A percentile compares a stretch with the other conserved stretches of the same genome.
phyloP scores from a whole-genome alignment of 208 protist genomes.

The Tritrichomonas musculus region DNA sequence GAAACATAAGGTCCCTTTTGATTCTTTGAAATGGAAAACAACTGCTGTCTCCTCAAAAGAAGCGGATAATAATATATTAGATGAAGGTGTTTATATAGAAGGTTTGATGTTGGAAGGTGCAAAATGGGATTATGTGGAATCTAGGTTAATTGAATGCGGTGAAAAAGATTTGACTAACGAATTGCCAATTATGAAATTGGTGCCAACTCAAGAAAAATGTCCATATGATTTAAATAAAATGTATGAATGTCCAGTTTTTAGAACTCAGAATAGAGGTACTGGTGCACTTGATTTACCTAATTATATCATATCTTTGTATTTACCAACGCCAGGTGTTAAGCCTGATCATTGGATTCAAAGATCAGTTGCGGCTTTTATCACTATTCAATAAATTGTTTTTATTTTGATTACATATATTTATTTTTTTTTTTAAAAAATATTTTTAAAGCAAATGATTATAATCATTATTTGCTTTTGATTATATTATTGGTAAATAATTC shows the following conservation, averaged over 20 bases:
- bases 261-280: constrained; percentile 29
- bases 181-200: constrained; percentile 95
- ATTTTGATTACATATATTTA: not conserved
- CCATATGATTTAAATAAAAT: not conserved
- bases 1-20: constrained; percentile 85
- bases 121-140: constrained; percentile 72
- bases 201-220: constrained; percentile 67
- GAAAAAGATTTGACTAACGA: constrained; percentile 83
- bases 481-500: too few relatives aligned
- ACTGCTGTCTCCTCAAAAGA: constrained; percentile 36
- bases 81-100: constrained; percentile 83
- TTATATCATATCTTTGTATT: not conserved
- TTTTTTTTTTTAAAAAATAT: not conserved
- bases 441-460: too few relatives aligned
- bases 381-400: not conserved
- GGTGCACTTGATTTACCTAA: constrained; percentile 15
- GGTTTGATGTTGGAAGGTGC: constrained; percentile 88
- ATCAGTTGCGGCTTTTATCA: not conserved
- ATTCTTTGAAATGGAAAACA: constrained; percentile 59
- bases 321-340: not conserved
- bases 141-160: constrained; percentile 77
- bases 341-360: constrained; percentile 26
- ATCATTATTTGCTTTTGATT: too few relatives aligned
- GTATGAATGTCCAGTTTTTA: not conserved
- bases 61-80: constrained; percentile 55